Base-by-base conservation (phyloP, 1,139 yeast species). In the Candida sanyaensis region DNA sequence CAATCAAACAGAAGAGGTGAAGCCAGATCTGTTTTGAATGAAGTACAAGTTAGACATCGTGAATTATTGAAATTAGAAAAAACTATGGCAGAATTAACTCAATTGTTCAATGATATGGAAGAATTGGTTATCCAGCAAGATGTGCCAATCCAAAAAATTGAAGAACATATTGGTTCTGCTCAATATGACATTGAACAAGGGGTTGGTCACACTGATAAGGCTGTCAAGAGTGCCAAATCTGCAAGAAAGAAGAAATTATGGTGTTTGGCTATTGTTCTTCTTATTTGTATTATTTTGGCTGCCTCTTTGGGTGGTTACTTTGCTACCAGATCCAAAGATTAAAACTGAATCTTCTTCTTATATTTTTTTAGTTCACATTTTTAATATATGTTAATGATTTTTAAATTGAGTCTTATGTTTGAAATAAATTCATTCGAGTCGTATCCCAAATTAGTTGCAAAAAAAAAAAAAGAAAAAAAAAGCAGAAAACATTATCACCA, bases 111-210 rank as follows among this genome's bases (percentile, higher is more conserved):
- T 62, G 99, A 93, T 66, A 90, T 93, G 96, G 97, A 93, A 73
- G 91, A 90, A 63, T 78, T 93, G 71, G 97, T 93, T 46, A 91
- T 93, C 60, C 97, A 92, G 71, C 99, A 93, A 75, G 97, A 91
- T 67, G 92, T 84, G 59, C 86, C 88, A 51, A 86, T 93, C 56
- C 88, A 86, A 61, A 87, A 84, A 63, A 85, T 91, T 59, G 92
- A 89, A 65, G 84, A 88, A 57, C 88, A 89, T 61, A 89, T 92
- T 49, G 83, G 77, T 47, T 78, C 78, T 48, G 98, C 97, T 33
- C 97, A 91, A 69, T 85, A 82, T 52, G 96, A 93, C 66, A 83
- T 93, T 59, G 97, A 92, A 72, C 85, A 86, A 65, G 99, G 98
- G 68, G 90, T 91, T 40, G 96, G 96, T 17, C 96, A 95, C 69